Conservation (phyloP, 2,329 filamentous ascomycete genomes). For the Nemania serpens region DNA sequence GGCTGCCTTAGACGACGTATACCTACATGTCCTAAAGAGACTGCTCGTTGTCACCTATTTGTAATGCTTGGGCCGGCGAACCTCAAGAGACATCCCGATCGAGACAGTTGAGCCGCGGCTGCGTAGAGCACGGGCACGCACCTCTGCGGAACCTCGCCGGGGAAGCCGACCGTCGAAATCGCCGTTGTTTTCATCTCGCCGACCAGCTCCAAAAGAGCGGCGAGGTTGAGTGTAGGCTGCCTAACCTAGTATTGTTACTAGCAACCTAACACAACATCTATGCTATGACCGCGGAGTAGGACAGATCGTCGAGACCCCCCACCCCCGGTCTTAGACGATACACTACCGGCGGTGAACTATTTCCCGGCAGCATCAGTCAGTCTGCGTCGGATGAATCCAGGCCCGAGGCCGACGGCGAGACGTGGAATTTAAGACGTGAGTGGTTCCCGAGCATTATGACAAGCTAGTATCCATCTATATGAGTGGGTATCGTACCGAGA, state of each 20-base stretch:
- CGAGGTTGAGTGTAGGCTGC: constrained; percentile 41
- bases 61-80: constrained; percentile 50
- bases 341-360: constrained; percentile 38
- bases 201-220: constrained; percentile 44
- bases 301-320: constrained; percentile 47
- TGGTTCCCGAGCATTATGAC: too few relatives aligned
- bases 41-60: constrained; percentile 28
- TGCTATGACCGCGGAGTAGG: constrained; percentile 39
- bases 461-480: too few relatives aligned
- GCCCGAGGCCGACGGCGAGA: constrained; percentile 47
- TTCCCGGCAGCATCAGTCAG: constrained; percentile 46
- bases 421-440: too few relatives aligned
- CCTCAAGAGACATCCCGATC: constrained; percentile 40
- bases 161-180: constrained; percentile 29
- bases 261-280: constrained; percentile 42
- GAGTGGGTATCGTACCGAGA: constrained; percentile 50
- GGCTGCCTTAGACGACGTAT: constrained; percentile 16
- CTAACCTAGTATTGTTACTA: constrained; percentile 13
- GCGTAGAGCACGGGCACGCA: constrained; percentile 45
- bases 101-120: constrained; percentile 44
- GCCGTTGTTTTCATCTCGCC: constrained; percentile 49
- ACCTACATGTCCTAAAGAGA: constrained; percentile 11
- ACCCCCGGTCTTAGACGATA: constrained; percentile 48
- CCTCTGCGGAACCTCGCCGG: constrained; percentile 40
- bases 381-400: constrained; percentile 54